Percentiles rank a stretch among this genome's conserved stretches.
Evolutionary conservation across 2,329 filamentous ascomycete genomes (phyloP).

Genomic region (Penicillium sp.): DNA sequence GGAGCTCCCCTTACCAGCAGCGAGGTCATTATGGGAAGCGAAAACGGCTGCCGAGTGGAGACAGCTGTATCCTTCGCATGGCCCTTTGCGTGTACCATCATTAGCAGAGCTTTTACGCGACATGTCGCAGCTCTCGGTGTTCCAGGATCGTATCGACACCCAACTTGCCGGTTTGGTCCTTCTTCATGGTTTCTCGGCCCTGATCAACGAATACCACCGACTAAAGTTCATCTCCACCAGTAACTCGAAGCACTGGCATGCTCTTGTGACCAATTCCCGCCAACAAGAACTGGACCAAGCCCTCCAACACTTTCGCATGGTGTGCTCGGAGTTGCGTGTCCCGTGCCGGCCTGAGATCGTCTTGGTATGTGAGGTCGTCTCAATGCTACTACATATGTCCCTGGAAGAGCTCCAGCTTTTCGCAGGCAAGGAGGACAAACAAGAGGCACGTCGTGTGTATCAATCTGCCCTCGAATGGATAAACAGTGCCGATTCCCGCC

Average conservation of each 20-base stretch:
- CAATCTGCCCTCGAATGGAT: constrained; percentile 40
- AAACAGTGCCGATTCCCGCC: constrained; percentile 41
- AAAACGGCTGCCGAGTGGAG: constrained; percentile 66
- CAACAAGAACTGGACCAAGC: constrained; percentile 63
- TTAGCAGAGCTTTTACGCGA: constrained; percentile 56
- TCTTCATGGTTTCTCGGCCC: constrained; percentile 64
- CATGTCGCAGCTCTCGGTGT: constrained; percentile 52
- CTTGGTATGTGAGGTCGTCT: constrained; percentile 35
- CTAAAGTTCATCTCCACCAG: constrained; percentile 49
- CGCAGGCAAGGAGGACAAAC: constrained; percentile 44
- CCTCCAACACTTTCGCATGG: constrained; percentile 53
- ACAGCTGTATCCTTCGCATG: constrained; percentile 51
- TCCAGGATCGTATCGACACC: constrained; percentile 55
- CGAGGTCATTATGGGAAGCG: constrained; percentile 65
- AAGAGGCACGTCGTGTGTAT: constrained; percentile 38
- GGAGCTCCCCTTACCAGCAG: constrained; percentile 63
- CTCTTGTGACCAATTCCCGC: constrained; percentile 53
- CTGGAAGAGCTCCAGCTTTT: constrained; percentile 47
- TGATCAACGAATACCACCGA: constrained; percentile 64
- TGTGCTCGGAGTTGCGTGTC: constrained; percentile 19
- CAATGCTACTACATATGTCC: constrained; percentile 42
- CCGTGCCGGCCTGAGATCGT: constrained; percentile 26
- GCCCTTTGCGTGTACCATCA: constrained; percentile 36
- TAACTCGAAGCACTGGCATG: constrained; percentile 42
- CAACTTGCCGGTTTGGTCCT: constrained; percentile 60